Evolutionary conservation across 2,329 filamentous ascomycete genomes (phyloP).

Genomic region (Calonectria henricotiae): DNA sequence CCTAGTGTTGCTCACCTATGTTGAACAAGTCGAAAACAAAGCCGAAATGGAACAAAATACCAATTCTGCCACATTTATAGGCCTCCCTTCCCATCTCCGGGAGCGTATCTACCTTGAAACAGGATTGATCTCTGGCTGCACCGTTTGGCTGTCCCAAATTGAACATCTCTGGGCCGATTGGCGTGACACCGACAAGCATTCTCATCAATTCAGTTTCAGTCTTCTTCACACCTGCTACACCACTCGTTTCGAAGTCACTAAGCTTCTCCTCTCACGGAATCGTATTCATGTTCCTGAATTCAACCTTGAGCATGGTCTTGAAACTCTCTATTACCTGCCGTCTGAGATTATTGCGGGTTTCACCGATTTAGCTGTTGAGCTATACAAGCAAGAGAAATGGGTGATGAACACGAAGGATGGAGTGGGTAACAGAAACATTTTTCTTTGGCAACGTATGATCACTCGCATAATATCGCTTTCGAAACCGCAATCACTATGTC

Average conservation of each 20-base stretch:
- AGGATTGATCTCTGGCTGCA: background rate
- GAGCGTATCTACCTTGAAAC: constrained; percentile 1
- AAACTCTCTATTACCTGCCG: background rate
- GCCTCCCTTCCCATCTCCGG: background rate
- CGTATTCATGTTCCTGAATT: background rate
- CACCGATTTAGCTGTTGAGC: background rate
- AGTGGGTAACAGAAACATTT: too few species aligned
- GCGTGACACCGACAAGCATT: too few species aligned
- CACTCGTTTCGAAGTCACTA: background rate
- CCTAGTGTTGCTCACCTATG: background rate
- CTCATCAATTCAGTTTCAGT: background rate
- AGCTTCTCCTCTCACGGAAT: background rate
- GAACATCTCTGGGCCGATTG: background rate
- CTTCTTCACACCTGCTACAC: background rate
- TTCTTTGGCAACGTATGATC: background rate
- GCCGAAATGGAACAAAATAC: background rate
- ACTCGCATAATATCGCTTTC: background rate
- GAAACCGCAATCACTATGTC: background rate
- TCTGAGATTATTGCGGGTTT: background rate
- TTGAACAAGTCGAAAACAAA: background rate
- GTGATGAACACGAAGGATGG: fast-evolving
- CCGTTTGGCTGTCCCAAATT: background rate
- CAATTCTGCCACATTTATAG: constrained; percentile 1
- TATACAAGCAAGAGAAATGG: background rate
- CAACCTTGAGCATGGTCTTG: background rate